A percentile compares a stretch with the other conserved stretches of the same genome.
phyloP scores from a whole-genome alignment of 495 filamentous ascomycete genomes.

The Tuber magnatum region DNA sequence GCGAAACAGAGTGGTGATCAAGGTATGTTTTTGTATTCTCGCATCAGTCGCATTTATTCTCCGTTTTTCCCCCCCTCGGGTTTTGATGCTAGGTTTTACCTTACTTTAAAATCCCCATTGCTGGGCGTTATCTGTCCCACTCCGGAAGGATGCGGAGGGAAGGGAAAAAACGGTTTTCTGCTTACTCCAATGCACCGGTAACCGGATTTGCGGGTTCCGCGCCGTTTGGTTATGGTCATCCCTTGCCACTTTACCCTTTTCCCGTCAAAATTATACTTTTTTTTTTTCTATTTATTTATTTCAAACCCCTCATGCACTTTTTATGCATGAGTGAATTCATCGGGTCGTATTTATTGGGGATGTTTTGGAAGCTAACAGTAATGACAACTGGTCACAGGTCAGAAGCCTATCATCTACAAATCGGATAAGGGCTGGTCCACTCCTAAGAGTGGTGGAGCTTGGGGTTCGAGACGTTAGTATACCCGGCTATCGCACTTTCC shows the following conservation, averaged over 20 bases:
- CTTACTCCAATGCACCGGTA: neutral
- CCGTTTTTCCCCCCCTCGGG: neutral
- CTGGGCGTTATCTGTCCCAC: neutral
- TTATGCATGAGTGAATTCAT: neutral
- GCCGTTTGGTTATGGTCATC: neutral
- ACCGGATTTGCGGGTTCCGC: neutral
- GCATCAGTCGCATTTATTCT: neutral
- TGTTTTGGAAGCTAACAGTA: slow-evolving; percentile 6
- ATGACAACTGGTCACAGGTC: slow-evolving; percentile 14
- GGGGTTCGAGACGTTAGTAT: slow-evolving; percentile 34
- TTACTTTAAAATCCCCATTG: neutral
- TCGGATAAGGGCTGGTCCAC: slow-evolving; percentile 39
- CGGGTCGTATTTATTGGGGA: neutral
- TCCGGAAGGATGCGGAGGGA: neutral
- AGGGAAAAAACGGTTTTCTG: neutral
- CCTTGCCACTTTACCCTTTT: neutral
- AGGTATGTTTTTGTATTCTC: slow-evolving; percentile 17
- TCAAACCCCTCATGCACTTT: neutral
- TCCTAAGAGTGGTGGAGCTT: slow-evolving; percentile 30
- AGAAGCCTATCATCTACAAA: slow-evolving; percentile 39
- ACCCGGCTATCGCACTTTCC: neutral
- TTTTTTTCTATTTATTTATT: neutral
- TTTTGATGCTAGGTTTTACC: neutral
- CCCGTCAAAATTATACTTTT: neutral
- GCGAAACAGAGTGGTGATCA: slow-evolving; percentile 33